Evolutionary conservation across 75 land plant species (phyloP).

Genomic region (Azolla pinnata): DNA sequence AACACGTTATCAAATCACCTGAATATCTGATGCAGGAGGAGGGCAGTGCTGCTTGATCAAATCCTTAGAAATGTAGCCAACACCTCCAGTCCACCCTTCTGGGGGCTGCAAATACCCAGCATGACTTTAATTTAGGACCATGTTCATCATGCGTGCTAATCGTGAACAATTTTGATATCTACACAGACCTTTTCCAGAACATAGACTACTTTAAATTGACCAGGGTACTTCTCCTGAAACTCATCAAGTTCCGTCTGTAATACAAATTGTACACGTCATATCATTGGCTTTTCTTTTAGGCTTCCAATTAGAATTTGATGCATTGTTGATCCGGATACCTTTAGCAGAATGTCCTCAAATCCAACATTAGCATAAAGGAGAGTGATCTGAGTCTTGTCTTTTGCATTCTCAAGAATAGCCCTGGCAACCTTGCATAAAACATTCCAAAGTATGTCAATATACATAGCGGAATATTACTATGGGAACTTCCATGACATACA

Average conservation of each 20-base stretch:
- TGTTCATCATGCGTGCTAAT: not conserved
- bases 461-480: no score
- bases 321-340: conserved; percentile 39
- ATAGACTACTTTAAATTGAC: conserved; percentile 60
- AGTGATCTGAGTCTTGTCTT: conserved; percentile 59
- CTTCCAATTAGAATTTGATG: no score
- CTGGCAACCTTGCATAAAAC: conserved; percentile 88
- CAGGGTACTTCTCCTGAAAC: conserved; percentile 44
- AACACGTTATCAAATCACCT: conserved; percentile 50
- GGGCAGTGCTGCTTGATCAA: conserved; percentile 78
- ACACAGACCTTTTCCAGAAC: conserved; percentile 67
- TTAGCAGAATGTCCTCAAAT: conserved; percentile 74
- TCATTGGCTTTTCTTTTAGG: no score
- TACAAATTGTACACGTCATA: conserved; percentile 1
- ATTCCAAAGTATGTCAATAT: no score
- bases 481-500: not conserved
- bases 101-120: conserved; percentile 54
- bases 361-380: conserved; percentile 87
- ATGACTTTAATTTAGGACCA: not conserved
- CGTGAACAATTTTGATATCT: not conserved
- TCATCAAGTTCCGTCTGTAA: conserved; percentile 75
- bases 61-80: conserved; percentile 80
- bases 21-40: conserved; percentile 68
- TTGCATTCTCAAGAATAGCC: conserved; percentile 78
- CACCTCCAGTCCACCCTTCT: conserved; percentile 77